Base-by-base conservation (phyloP, 2,329 filamentous ascomycete species). In the Penicillium sp. region DNA sequence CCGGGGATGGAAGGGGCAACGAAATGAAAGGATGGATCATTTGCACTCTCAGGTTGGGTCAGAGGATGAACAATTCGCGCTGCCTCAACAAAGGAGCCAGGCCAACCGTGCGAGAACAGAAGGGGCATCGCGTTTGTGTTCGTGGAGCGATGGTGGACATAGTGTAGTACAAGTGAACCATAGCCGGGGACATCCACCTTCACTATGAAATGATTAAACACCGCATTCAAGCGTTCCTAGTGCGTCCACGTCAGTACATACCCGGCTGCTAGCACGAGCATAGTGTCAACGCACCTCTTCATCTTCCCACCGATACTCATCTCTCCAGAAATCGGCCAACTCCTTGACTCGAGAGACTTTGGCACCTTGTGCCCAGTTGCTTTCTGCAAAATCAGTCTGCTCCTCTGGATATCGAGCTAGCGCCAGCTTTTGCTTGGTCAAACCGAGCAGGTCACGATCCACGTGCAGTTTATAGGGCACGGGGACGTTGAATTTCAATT, bases 71-170 rank as follows among this genome's bases (percentile, higher is more conserved):
- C 35, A 37, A 37, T 37, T 37, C 35, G 35, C 35, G 10, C 35
- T 45, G 37, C 73, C 57, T 76, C 75, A 11, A 74, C 58, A 53
- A 77, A 74, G 8, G 65, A 71, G 11, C 75, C 74, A 4, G 74
- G 75, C 75, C 74, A 76, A 50, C 74, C 74, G 56, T 76, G 74
- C 17, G 67, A 67, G 58, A 74, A 75, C 2, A 74, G 67, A 15
- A 76, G 67, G 1, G 74, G 74, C 11, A 74, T 69, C 4, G 76
- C 75, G 48, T 75, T 71, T 12, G 53, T 14, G 5, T 49, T 54
- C 22, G 45, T 10, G 15, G 63, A 66, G 20, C 34, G 54, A 11
- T 60, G 52, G 49, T 71, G 69, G 8, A 65, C 57, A 48, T 65
- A 71, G 58, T 72, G 70, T 5, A 72, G 42, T 4, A 59, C 56